Percentiles rank a stretch among this genome's conserved stretches.
Conservation (phyloP, 176 grass and related monocot genomes). For the Oryza rufipogon region DNA sequence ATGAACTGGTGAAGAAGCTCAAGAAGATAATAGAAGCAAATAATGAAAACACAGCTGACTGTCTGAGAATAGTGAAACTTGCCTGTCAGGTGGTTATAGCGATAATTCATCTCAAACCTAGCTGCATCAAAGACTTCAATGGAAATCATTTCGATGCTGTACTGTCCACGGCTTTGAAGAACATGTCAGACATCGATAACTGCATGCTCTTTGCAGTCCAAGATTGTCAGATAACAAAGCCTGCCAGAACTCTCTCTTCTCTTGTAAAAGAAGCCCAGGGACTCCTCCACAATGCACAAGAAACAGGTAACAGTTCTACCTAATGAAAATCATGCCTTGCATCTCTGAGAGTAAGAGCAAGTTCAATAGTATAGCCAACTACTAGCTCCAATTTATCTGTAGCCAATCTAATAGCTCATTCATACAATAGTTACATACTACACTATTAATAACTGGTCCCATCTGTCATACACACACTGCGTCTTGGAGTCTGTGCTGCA, state of each 20-base stretch:
- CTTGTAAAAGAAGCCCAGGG: background rate
- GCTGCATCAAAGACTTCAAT: background rate
- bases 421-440: no score
- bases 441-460: no score
- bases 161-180: background rate
- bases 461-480: no score
- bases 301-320: no score
- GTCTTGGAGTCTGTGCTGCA: no score
- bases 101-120: background rate
- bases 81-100: background rate
- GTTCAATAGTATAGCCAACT: no score
- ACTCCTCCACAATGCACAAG: background rate
- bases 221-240: background rate
- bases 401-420: no score
- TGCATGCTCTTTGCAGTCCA: slow-evolving; percentile 8
- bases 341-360: no score
- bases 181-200: background rate
- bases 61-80: slow-evolving; percentile 2
- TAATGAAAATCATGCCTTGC: no score
- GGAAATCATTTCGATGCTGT: background rate
- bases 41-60: background rate
- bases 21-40: background rate
- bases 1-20: background rate
- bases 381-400: no score
- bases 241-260: background rate